Evolutionary conservation across 345 rosid species (phyloP).

Genomic region (Fremontodendron californicum): DNA sequence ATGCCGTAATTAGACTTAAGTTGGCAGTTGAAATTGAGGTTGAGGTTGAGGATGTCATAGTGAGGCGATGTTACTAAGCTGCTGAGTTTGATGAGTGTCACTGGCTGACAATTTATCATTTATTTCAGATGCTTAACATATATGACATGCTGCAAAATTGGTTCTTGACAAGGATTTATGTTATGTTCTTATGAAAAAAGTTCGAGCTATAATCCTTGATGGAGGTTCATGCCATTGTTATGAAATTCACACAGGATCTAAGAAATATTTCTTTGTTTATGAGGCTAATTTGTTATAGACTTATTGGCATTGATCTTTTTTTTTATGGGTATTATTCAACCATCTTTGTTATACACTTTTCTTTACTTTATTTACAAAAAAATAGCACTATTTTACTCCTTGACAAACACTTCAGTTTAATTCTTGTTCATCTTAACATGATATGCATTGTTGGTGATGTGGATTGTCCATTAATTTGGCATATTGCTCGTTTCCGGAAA

Average conservation of each 20-base stretch:
- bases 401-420: background rate
- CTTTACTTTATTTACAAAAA: background rate
- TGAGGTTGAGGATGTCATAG: slow-evolving; percentile 1
- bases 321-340: background rate
- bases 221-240: background rate
- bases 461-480: background rate
- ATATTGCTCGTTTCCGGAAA: background rate
- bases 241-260: background rate
- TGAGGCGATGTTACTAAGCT: background rate
- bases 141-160: background rate
- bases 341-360: background rate
- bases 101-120: background rate
- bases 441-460: background rate
- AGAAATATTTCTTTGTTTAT: background rate
- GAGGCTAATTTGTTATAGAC: background rate
- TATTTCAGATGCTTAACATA: background rate
- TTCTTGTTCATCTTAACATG: background rate
- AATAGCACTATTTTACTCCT: background rate
- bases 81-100: background rate
- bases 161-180: background rate
- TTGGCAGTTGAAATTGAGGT: background rate
- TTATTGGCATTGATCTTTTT: background rate
- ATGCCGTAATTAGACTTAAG: background rate
- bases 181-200: background rate
- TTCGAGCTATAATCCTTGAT: background rate